Percentiles rank a stretch among this genome's conserved stretches.
Evolutionary conservation across 306 rosid species (phyloP).

Genomic region (Vigna mungo): DNA sequence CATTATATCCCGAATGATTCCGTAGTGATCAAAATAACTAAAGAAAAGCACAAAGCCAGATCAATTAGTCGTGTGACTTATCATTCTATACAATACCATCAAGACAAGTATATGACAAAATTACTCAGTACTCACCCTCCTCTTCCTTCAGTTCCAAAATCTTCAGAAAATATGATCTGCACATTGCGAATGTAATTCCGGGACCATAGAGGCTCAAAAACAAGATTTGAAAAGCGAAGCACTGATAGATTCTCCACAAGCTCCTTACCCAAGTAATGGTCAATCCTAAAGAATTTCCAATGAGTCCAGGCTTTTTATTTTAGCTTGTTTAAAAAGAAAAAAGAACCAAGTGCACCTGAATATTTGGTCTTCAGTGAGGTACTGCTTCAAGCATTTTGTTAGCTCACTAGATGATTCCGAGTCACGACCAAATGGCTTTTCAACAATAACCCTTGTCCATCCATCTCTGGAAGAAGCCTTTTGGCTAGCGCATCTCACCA

Average conservation of each 20-base stretch:
- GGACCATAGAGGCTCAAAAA: conserved; percentile 96
- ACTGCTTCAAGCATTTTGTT: conserved; percentile 77
- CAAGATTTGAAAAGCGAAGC: conserved; percentile 97
- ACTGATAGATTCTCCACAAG: conserved; percentile 95
- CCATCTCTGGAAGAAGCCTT: conserved; percentile 83
- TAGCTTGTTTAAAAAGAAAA: conserved; percentile 33
- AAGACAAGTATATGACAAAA: conserved; percentile 15
- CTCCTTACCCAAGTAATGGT: conserved; percentile 99
- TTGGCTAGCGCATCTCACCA: conserved; percentile 79
- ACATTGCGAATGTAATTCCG: conserved; percentile 89
- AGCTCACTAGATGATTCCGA: conserved; percentile 83
- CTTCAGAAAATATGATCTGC: conserved; percentile 96
- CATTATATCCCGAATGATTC: conserved; percentile 97
- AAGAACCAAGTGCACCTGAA: conserved; percentile 67
- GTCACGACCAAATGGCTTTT: conserved; percentile 97
- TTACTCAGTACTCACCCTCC: conserved; percentile 73
- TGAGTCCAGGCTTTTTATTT: conserved; percentile 41
- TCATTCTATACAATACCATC: conserved; percentile 27
- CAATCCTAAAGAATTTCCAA: conserved; percentile 67
- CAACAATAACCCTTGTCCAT: conserved; percentile 97
- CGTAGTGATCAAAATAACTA: conserved; percentile 88
- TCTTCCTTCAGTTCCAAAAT: conserved; percentile 96
- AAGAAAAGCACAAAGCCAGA: conserved; percentile 34
- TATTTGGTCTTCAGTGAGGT: conserved; percentile 90
- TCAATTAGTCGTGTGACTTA: conserved; percentile 34